Evolutionary conservation across 768 basidiomycete species (phyloP).

Genomic region (Lentinula sp.): DNA sequence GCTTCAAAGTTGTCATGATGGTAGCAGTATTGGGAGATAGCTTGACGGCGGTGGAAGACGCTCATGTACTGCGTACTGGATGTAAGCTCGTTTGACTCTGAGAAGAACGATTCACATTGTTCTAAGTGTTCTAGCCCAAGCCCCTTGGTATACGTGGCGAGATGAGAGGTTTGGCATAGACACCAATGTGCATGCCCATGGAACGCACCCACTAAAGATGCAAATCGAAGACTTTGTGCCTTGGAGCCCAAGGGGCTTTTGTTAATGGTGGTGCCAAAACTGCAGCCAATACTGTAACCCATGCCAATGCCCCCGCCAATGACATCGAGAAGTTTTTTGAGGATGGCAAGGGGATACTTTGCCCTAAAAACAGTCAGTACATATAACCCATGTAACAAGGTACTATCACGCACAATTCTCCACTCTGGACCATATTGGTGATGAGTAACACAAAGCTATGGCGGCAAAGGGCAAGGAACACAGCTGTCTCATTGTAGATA

Average conservation of each 20-base stretch:
- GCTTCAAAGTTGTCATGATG: slow-evolving; percentile 1
- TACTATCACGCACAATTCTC: slow-evolving; percentile 18
- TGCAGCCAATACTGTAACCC: slow-evolving; percentile 20
- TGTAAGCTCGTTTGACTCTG: slow-evolving; percentile 9
- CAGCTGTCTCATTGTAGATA: slow-evolving; percentile 16
- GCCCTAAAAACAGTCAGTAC: not conserved
- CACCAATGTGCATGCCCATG: slow-evolving; percentile 18
- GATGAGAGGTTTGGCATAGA: slow-evolving; percentile 14
- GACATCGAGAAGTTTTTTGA: not conserved
- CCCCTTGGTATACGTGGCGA: slow-evolving; percentile 11
- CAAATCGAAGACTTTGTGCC: not conserved
- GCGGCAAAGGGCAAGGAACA: slow-evolving; percentile 17
- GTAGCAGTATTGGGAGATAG: not conserved
- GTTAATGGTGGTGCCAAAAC: slow-evolving; percentile 15
- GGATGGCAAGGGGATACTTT: slow-evolving; percentile 4
- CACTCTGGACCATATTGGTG: slow-evolving; percentile 22
- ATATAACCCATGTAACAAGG: not conserved
- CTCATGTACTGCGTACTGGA: slow-evolving; percentile 8
- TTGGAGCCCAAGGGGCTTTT: slow-evolving; percentile 11
- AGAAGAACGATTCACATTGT: slow-evolving; percentile 11
- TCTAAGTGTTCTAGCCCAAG: slow-evolving; percentile 17
- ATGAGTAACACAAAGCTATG: slow-evolving; percentile 17
- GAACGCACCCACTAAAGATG: slow-evolving; percentile 8
- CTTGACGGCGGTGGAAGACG: slow-evolving; percentile 14
- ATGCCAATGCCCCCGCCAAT: slow-evolving; percentile 3